phyloP scores from a whole-genome alignment of 2,329 filamentous ascomycete genomes.

The Domatiomyces globalis region DNA sequence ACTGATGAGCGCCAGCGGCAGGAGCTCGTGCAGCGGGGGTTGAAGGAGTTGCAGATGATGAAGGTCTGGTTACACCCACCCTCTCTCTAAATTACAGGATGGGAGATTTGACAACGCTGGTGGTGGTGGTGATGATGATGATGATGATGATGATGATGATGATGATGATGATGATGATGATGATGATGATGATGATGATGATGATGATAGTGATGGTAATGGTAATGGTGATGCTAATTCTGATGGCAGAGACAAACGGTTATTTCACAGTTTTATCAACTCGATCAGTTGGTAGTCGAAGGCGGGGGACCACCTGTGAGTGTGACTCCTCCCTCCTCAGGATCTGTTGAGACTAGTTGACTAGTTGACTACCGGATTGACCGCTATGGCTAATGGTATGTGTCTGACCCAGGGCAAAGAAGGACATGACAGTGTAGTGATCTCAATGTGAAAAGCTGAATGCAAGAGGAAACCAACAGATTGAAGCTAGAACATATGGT shows the following conservation, averaged over 20 bases:
- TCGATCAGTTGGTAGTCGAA: constrained; percentile 85
- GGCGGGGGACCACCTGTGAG: constrained; percentile 57
- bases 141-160: background rate
- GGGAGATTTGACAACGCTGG: background rate
- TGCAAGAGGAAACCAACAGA: background rate
- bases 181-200: background rate
- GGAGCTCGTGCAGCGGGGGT: constrained; percentile 74
- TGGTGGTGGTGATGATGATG: background rate
- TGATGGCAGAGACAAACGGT: constrained; percentile 74
- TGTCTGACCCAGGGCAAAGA: constrained; percentile 48
- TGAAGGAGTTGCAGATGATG: constrained; percentile 74
- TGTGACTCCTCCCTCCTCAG: constrained; percentile 8
- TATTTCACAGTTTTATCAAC: constrained; percentile 86
- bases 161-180: background rate
- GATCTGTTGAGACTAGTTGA: constrained; percentile 1
- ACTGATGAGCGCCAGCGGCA: constrained; percentile 65
- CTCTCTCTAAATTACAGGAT: background rate
- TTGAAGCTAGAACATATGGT: background rate
- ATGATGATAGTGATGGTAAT: constrained; percentile 24
- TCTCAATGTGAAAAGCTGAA: background rate
- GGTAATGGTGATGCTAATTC: constrained; percentile 25
- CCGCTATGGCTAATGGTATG: constrained; percentile 7
- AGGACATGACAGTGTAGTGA: constrained; percentile 48
- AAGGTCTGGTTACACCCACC: constrained; percentile 49
- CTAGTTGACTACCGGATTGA: background rate